Evolutionary conservation across 805 yeast species (phyloP), one percentile per base, ranked within the genome.

Genomic region (Starmerella stellata): DNA sequence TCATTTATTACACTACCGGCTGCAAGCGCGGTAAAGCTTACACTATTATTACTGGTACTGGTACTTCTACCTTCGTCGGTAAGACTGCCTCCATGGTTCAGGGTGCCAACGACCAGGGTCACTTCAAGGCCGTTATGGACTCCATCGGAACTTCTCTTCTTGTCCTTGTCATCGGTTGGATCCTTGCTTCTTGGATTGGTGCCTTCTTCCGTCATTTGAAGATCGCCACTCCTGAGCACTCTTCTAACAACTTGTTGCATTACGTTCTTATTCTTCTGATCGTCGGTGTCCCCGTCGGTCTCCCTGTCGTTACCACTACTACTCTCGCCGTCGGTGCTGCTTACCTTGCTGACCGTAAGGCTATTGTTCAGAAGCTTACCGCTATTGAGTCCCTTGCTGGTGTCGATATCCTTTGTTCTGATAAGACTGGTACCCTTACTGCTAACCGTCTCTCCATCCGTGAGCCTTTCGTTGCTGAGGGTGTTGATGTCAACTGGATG

Each of bases 241-340:
- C 53, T 28, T 49, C 54, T 25, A 51, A 54, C 52, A 55, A 51
- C 54, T 75, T 83, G 69, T 72, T 83, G 65, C 76, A 93, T 72
- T 79, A 78, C 78, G 75, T 93, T 58, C 69, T 83, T 62, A 93
- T 92, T 58, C 79, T 83, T 63, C 78, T 93, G 69, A 82, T 83
- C 67, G 75, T 83, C 57, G 95, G 95, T 81, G 94, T 83, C 57
- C 95, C 95, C 64, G 94, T 83, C 57, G 94, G 94, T 81, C 73
- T 82, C 64, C 94, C 94, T 63, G 94, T 93, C 64, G 95, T 82
- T 60, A 93, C 85, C 56, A 82, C 95, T 71, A 82, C 94, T 58
- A 82, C 95, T 62, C 78, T 82, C 82, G 95, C 95, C 65, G 95
- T 83, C 65, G 95, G 95, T 78, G 95, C 94, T 63, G 94, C 94